These are phyloP conservation scores for Fusarium solani-melongenae DNA, from an alignment of 2,329 filamentous ascomycete genomes.

Conservation along the genomic window DNA sequence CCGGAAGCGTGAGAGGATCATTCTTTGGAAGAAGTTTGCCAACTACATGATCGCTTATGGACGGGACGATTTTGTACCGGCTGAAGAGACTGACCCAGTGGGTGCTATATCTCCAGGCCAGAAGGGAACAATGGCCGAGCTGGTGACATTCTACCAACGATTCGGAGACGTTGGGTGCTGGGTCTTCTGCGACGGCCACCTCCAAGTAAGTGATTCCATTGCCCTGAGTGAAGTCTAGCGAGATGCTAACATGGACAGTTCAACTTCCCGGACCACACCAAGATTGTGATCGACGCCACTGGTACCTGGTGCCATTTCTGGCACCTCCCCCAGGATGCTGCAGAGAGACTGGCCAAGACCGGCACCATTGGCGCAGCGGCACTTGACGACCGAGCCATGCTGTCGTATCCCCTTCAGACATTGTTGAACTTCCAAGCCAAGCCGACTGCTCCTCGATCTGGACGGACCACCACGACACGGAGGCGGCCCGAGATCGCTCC, in stretches of 20 bases:
- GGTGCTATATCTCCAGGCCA: slow-evolving; percentile 53
- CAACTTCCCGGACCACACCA: slow-evolving; percentile 90
- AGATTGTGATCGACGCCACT: slow-evolving; percentile 79
- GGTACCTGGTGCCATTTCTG: slow-evolving; percentile 84
- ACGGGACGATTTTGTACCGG: slow-evolving; percentile 70
- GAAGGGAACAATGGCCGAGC: slow-evolving; percentile 58
- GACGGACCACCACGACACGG: slow-evolving; percentile 59
- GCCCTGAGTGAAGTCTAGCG: background rate
- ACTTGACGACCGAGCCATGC: slow-evolving; percentile 75
- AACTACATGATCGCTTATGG: slow-evolving; percentile 82
- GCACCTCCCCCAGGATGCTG: slow-evolving; percentile 78
- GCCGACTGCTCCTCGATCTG: slow-evolving; percentile 53
- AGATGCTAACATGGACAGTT: slow-evolving; percentile 63
- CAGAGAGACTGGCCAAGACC: slow-evolving; percentile 70
- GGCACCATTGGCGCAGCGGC: slow-evolving; percentile 78
- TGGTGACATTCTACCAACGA: slow-evolving; percentile 85
- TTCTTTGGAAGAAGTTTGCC: slow-evolving; percentile 78
- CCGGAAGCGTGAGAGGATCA: slow-evolving; percentile 72
- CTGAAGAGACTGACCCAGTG: slow-evolving; percentile 58
- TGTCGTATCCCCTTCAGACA: slow-evolving; percentile 78
- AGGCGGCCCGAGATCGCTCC: slow-evolving; percentile 70
- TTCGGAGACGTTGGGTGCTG: slow-evolving; percentile 85
- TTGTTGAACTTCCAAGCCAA: slow-evolving; percentile 75
- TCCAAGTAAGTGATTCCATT: slow-evolving; percentile 66
- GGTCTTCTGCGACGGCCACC: slow-evolving; percentile 82